Evolutionary conservation across 306 rosid genomes (phyloP).

Genomic region (Trifolium pratense): DNA sequence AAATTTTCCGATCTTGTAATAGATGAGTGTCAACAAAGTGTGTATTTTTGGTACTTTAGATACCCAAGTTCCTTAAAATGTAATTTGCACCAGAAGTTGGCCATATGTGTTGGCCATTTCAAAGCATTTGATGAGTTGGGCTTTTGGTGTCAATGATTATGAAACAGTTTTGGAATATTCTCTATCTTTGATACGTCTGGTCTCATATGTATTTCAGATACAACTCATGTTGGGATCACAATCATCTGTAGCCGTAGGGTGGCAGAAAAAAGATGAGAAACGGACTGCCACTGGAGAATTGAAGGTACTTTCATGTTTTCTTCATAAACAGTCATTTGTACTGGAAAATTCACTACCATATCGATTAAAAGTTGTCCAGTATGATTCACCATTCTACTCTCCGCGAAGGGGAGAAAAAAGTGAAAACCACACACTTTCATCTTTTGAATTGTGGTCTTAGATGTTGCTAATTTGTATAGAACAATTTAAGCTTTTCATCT

Average conservation of each 20-base stretch:
- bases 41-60: conserved; percentile 1
- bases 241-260: conserved; percentile 81
- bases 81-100: conserved; percentile 7
- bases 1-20: conserved; percentile 1
- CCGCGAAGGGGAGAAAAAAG: not conserved
- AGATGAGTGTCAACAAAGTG: conserved; percentile 8
- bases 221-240: conserved; percentile 79
- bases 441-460: conserved; percentile 28
- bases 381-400: conserved; percentile 3
- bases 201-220: conserved; percentile 61
- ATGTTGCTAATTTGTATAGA: conserved; percentile 28
- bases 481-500: not conserved
- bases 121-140: conserved; percentile 20
- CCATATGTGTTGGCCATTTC: not conserved
- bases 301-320: conserved; percentile 65
- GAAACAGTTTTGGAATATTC: conserved; percentile 32
- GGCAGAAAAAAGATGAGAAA: conserved; percentile 84
- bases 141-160: conserved; percentile 26
- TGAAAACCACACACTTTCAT: conserved; percentile 17
- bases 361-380: not conserved
- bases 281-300: conserved; percentile 82
- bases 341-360: conserved; percentile 9
- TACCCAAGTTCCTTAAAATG: conserved; percentile 16
- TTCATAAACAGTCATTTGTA: conserved; percentile 23
- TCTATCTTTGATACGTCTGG: conserved; percentile 20